Evolutionary conservation across 1,139 yeast species (phyloP).

Genomic region (Magnusiomyces fungicola): DNA sequence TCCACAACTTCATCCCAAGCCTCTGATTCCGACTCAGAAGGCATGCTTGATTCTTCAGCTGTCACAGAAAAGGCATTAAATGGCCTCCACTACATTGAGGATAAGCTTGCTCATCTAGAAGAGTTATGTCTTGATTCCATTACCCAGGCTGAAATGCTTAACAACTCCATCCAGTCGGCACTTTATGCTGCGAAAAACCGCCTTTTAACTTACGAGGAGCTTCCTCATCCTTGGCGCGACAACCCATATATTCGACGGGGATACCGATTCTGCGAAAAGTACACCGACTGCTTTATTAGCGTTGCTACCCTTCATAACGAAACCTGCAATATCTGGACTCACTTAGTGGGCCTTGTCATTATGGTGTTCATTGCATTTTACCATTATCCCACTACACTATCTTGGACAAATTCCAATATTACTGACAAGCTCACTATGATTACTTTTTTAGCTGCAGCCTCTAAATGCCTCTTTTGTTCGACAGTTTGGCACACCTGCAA

Average conservation of each 20-base stretch:
- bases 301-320: slow-evolving; percentile 74
- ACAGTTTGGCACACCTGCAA: slow-evolving; percentile 90
- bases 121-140: slow-evolving; percentile 16
- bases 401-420: slow-evolving; percentile 37
- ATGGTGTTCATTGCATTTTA: slow-evolving; percentile 49
- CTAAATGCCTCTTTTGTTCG: slow-evolving; percentile 71
- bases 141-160: slow-evolving; percentile 14
- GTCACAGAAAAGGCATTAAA: slow-evolving; percentile 16
- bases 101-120: slow-evolving; percentile 29
- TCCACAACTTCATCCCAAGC: background rate
- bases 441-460: slow-evolving; percentile 61
- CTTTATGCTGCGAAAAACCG: slow-evolving; percentile 43
- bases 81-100: slow-evolving; percentile 30
- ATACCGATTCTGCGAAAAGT: slow-evolving; percentile 71
- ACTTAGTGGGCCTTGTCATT: slow-evolving; percentile 58
- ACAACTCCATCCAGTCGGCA: slow-evolving; percentile 29
- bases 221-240: slow-evolving; percentile 91
- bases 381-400: slow-evolving; percentile 50
- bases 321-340: slow-evolving; percentile 91
- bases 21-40: background rate
- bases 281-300: slow-evolving; percentile 49
- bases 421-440: slow-evolving; percentile 51
- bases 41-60: slow-evolving; percentile 1
- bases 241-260: slow-evolving; percentile 80
- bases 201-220: slow-evolving; percentile 72